A percentile compares a stretch with the other conserved stretches of the same genome.
These are phyloP conservation scores for Leishmania turanica DNA, from an alignment of 208 protist species.

Conservation along the genomic window DNA sequence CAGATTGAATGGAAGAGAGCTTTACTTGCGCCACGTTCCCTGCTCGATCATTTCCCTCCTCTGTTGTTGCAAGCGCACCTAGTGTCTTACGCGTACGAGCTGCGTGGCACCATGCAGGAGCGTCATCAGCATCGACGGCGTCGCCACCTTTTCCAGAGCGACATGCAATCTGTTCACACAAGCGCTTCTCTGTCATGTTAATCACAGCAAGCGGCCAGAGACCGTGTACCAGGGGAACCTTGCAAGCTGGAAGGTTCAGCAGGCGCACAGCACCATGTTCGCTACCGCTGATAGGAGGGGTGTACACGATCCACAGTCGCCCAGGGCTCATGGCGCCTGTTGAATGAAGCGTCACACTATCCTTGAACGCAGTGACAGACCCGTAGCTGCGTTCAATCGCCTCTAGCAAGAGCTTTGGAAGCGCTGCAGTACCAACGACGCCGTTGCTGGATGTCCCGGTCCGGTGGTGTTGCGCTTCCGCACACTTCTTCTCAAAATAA, in stretches of 20 bases:
- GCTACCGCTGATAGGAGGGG: constrained; percentile 12
- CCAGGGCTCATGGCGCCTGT: constrained; percentile 44
- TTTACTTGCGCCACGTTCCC: constrained; percentile 1
- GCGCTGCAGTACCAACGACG: not conserved
- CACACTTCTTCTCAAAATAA: constrained; percentile 54
- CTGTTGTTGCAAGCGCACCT: constrained; percentile 6
- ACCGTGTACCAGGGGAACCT: constrained; percentile 58
- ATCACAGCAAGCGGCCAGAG: constrained; percentile 85
- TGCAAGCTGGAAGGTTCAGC: constrained; percentile 30
- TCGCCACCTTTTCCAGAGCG: not conserved
- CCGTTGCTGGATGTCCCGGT: not conserved
- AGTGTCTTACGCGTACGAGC: constrained; percentile 36
- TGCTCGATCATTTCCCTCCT: not conserved
- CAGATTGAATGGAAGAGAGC: constrained; percentile 23
- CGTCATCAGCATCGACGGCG: not conserved
- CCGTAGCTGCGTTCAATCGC: constrained; percentile 42
- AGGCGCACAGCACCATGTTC: constrained; percentile 56
- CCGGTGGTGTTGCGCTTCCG: not conserved
- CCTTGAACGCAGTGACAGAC: constrained; percentile 35
- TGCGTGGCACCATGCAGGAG: constrained; percentile 65
- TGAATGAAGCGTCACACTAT: constrained; percentile 45
- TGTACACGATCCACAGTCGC: constrained; percentile 72
- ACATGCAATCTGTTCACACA: constrained; percentile 38
- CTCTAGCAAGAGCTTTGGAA: constrained; percentile 18
- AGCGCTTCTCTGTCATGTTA: constrained; percentile 55